Evolutionary conservation across 768 basidiomycete genomes (phyloP).

Genomic region (Rhodotorula babjevae): DNA sequence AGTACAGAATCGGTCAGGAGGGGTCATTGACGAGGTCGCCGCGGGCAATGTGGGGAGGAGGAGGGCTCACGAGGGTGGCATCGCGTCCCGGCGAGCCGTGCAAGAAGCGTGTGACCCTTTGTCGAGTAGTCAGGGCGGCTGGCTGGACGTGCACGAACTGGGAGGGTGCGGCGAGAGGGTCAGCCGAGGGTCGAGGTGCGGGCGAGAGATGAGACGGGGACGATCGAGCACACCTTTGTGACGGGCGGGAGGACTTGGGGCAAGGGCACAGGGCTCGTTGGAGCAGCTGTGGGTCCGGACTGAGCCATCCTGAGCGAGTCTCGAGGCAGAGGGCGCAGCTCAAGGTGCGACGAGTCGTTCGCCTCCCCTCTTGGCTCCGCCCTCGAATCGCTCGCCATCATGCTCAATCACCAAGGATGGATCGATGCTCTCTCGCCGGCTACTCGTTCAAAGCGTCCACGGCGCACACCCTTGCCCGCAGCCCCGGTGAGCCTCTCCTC

Average conservation of each 20-base stretch:
- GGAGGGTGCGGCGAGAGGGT: neutral
- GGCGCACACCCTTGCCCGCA: neutral
- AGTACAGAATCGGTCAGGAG: neutral
- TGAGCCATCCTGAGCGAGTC: neutral
- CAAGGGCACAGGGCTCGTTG: neutral
- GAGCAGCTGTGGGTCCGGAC: neutral
- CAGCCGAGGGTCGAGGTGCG: neutral
- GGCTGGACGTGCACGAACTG: slow-evolving; percentile 5
- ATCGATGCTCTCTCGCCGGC: neutral
- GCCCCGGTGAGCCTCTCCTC: neutral
- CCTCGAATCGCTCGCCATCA: neutral
- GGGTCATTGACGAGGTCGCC: too few relatives aligned
- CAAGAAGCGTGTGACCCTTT: neutral
- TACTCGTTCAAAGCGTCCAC: neutral
- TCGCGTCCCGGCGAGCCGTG: neutral
- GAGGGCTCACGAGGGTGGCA: slow-evolving; percentile 2
- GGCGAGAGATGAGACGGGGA: neutral
- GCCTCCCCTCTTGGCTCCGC: too few relatives aligned
- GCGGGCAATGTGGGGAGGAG: neutral
- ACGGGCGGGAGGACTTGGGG: neutral
- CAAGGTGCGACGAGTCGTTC: too few relatives aligned
- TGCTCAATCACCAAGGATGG: slow-evolving; percentile 1
- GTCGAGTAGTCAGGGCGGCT: neutral
- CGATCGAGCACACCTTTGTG: neutral
- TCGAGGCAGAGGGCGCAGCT: too few relatives aligned